phyloP scores from a whole-genome alignment of 2,329 filamentous ascomycete species.

The Cladophialophora carrionii region DNA sequence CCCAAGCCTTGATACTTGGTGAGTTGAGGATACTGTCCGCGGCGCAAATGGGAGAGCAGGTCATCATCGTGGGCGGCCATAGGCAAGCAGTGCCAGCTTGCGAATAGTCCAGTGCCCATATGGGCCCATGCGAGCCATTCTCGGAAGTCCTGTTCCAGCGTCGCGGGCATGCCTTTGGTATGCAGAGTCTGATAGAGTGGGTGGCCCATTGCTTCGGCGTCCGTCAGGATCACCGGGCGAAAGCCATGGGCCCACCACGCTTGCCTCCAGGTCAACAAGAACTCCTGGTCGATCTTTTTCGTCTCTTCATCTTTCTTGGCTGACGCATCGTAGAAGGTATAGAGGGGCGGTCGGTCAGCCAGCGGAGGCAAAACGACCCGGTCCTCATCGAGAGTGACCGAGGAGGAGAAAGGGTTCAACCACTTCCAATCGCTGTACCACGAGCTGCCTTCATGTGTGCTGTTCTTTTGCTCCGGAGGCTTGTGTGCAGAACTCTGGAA shows the following conservation, averaged over 20 bases:
- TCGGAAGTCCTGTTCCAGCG: slow-evolving; percentile 71
- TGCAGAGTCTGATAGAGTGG: slow-evolving; percentile 75
- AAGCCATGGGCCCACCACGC: slow-evolving; percentile 98
- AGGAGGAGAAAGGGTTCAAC: slow-evolving; percentile 85
- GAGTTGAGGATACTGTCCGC: slow-evolving; percentile 72
- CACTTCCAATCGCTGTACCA: slow-evolving; percentile 93
- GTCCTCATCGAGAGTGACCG: slow-evolving; percentile 77
- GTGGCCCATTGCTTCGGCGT: slow-evolving; percentile 80
- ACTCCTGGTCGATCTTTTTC: slow-evolving; percentile 72
- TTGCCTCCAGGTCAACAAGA: slow-evolving; percentile 84
- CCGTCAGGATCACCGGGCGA: slow-evolving; percentile 76
- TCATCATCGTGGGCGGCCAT: slow-evolving; percentile 77
- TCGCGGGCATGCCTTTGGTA: slow-evolving; percentile 60
- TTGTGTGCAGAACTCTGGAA: slow-evolving; percentile 72
- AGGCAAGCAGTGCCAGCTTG: slow-evolving; percentile 78
- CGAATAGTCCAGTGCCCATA: slow-evolving; percentile 81
- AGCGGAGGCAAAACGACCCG: slow-evolving; percentile 81
- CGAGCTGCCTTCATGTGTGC: slow-evolving; percentile 73
- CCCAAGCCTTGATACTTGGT: slow-evolving; percentile 74
- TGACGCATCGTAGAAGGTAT: slow-evolving; percentile 84
- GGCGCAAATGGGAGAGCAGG: slow-evolving; percentile 71
- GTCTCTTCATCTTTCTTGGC: slow-evolving; percentile 64
- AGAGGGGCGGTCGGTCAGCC: slow-evolving; percentile 70
- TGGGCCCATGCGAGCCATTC: slow-evolving; percentile 91
- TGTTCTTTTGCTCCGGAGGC: slow-evolving; percentile 74